Percentiles rank a stretch among this genome's conserved stretches.
Evolutionary conservation across 1,139 yeast genomes (phyloP).

Genomic region (Scheffersomyces illinoinensis): DNA sequence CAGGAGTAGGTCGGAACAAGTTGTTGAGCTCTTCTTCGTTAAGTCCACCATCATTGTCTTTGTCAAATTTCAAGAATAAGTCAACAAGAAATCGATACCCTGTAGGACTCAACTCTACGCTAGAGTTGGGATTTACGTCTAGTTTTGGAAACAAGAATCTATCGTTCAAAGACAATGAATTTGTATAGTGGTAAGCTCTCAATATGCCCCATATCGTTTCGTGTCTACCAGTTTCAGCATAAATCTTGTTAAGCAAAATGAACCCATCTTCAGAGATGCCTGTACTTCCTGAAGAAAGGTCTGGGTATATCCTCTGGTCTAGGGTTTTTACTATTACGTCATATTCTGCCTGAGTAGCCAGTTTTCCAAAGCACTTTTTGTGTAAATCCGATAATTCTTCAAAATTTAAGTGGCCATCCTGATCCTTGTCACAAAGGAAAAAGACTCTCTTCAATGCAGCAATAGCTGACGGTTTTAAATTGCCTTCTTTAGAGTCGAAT

Average conservation of each 20-base stretch:
- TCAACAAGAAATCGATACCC: slow-evolving; percentile 93
- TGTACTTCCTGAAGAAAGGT: slow-evolving; percentile 12
- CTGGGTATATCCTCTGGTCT: slow-evolving; percentile 27
- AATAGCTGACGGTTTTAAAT: slow-evolving; percentile 72
- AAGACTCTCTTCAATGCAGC: slow-evolving; percentile 80
- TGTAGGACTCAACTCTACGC: slow-evolving; percentile 90
- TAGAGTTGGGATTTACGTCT: slow-evolving; percentile 74
- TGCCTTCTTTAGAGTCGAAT: slow-evolving; percentile 88
- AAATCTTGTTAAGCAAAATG: slow-evolving; percentile 69
- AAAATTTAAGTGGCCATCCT: slow-evolving; percentile 77
- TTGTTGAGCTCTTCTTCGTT: slow-evolving; percentile 67
- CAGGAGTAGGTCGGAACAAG: slow-evolving; percentile 87
- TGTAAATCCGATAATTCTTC: slow-evolving; percentile 72
- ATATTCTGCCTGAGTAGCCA: slow-evolving; percentile 27
- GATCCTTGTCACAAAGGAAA: slow-evolving; percentile 83
- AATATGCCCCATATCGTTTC: slow-evolving; percentile 96
- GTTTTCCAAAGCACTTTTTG: slow-evolving; percentile 67
- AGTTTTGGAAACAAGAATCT: slow-evolving; percentile 73
- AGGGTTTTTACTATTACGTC: slow-evolving; percentile 29
- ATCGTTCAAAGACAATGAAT: slow-evolving; percentile 82
- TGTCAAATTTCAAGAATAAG: slow-evolving; percentile 80
- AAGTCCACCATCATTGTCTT: slow-evolving; percentile 94
- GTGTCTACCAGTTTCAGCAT: slow-evolving; percentile 89
- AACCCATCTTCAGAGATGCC: slow-evolving; percentile 81
- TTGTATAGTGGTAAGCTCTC: slow-evolving; percentile 85